phyloP scores from a whole-genome alignment of 1,284 basidiomycete species.

The Moesziomyces globuligerus region DNA sequence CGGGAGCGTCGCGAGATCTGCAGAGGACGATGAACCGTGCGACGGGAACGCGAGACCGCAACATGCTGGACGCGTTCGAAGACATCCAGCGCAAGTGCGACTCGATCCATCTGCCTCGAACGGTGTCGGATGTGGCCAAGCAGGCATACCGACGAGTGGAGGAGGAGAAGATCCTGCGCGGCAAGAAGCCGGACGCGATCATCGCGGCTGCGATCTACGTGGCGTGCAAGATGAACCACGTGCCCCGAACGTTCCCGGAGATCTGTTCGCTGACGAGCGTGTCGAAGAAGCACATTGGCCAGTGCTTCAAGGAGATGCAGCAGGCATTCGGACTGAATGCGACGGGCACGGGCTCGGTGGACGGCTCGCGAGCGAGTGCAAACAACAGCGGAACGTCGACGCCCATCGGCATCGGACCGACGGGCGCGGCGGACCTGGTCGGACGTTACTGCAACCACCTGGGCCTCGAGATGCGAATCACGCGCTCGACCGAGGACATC shows the following conservation, averaged over 20 bases:
- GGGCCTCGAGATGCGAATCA: conserved; percentile 83
- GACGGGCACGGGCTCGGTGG: conserved; percentile 56
- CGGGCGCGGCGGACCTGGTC: conserved; percentile 79
- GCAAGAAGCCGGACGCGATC: conserved; percentile 89
- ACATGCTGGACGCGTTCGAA: conserved; percentile 85
- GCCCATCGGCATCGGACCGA: conserved; percentile 58
- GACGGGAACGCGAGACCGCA: conserved; percentile 80
- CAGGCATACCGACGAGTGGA: conserved; percentile 96
- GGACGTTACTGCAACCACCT: conserved; percentile 95
- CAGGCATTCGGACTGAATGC: conserved; percentile 82
- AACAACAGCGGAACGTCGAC: conserved; percentile 54
- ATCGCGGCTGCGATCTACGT: conserved; percentile 98
- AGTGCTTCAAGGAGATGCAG: conserved; percentile 92
- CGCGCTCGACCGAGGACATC: conserved; percentile 85
- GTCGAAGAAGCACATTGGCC: conserved; percentile 91
- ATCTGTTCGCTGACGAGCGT: conserved; percentile 93
- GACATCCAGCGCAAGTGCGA: conserved; percentile 94
- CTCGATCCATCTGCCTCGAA: conserved; percentile 92
- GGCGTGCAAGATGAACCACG: conserved; percentile 91
- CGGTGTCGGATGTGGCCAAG: conserved; percentile 92
- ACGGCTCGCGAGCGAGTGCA: conserved; percentile 41
- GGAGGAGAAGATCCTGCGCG: conserved; percentile 90
- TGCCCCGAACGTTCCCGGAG: conserved; percentile 93
- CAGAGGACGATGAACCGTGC: conserved; percentile 84
- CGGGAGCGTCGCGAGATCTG: conserved; percentile 88